These are phyloP conservation scores for Coemansia reversa DNA, from an alignment of 192 early-diverging fungal species.

Conservation along the genomic window DNA sequence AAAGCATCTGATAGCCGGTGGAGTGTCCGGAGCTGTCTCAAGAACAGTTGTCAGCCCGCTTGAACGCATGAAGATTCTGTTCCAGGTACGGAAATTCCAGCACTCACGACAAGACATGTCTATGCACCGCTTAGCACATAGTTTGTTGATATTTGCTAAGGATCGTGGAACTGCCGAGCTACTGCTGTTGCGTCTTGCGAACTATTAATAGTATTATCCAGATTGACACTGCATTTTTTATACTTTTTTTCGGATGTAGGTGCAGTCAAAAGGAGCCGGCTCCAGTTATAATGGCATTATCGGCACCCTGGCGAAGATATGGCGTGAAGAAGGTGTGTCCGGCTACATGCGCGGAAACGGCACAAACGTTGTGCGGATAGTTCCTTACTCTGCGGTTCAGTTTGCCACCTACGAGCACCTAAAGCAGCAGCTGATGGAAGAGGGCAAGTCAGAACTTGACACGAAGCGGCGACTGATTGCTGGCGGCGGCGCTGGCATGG, in stretches of 20 bases:
- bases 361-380: conserved; percentile 80
- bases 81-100: conserved; percentile 59
- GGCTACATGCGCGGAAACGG: conserved; percentile 80
- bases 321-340: conserved; percentile 71
- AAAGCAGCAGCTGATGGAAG: conserved; percentile 68
- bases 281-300: conserved; percentile 67
- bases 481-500: conserved; percentile 73
- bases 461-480: conserved; percentile 67
- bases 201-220: not conserved
- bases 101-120: not conserved
- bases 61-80: conserved; percentile 84
- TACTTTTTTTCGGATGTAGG: conserved; percentile 44
- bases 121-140: not conserved
- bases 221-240: not conserved
- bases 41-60: conserved; percentile 78
- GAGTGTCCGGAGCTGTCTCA: conserved; percentile 73
- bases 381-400: conserved; percentile 80
- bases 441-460: conserved; percentile 67
- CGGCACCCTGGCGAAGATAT: conserved; percentile 74
- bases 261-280: conserved; percentile 50
- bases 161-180: not conserved
- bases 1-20: conserved; percentile 76
- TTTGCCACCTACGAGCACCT: conserved; percentile 82
- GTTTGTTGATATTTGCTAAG: not conserved
- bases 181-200: conserved; percentile 1